Percentiles rank a stretch among this genome's conserved stretches.
These are phyloP conservation scores for Populus hybrid DNA, from an alignment of 441 rosid genomes.

Conservation along the genomic window DNA sequence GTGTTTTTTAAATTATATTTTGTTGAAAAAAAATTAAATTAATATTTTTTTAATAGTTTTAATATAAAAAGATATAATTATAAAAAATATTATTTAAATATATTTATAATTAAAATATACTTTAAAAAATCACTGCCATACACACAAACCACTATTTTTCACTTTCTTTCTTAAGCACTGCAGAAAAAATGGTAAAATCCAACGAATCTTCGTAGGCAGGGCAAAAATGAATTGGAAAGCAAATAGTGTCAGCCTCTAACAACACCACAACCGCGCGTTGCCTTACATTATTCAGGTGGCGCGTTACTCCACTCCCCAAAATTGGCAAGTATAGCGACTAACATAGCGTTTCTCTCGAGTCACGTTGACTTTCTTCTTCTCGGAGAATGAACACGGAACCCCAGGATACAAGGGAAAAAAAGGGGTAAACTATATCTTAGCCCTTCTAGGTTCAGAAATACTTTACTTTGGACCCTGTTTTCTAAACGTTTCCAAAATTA, in stretches of 20 bases:
- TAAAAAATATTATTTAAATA: too few species aligned
- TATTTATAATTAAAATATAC: too few species aligned
- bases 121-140: too few species aligned
- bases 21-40: too few species aligned
- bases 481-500: not conserved
- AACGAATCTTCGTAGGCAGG: not conserved
- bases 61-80: too few species aligned
- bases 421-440: not conserved
- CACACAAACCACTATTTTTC: not conserved
- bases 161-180: not conserved
- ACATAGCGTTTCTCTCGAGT: not conserved
- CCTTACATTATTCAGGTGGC: not conserved
- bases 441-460: not conserved
- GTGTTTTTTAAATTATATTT: too few species aligned
- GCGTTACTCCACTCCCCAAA: not conserved
- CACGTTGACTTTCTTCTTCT: slow-evolving; percentile 17
- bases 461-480: not conserved
- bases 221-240: not conserved
- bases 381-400: slow-evolving; percentile 3
- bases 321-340: not conserved
- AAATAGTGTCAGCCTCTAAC: not conserved
- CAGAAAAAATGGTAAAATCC: not conserved
- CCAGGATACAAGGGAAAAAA: not conserved
- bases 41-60: too few species aligned
- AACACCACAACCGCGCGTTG: not conserved